Base-by-base conservation (phyloP, 805 yeast species). In the Wickerhamiella brachini region DNA sequence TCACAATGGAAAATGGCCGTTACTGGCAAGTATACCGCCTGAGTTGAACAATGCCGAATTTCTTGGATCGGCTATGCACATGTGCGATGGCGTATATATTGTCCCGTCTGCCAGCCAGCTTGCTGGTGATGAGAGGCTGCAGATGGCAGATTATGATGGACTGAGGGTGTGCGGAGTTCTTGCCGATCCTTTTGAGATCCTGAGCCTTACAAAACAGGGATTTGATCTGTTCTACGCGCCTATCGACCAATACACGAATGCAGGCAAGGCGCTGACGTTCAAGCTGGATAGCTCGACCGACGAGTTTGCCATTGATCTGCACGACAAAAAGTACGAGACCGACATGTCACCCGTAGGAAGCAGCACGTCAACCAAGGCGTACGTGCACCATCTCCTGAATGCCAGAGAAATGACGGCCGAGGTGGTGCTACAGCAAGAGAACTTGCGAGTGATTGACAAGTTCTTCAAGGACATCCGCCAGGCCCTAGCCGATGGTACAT, bases 371-470 rank as follows among this genome's bases (percentile, higher is more conserved):
- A 58, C 65, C 51, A 53, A 66, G 20, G 73, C 73, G 13, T 71
- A 71, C 54, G 51, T 71, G n/a, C 72, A 71, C 45, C 75, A 71
- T 53, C 56, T 71, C 23, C 60, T 71, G 29, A 52, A 64, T 34
- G 73, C 73, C 9, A 57, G 58, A 17, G 75, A 71, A 54, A 71
- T 71, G 74, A 62, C 71, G 22, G 72, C 72, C 1, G 65, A 69
- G 61, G 69, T 70, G 45, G 53, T 69, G 9, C 58, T 71, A 34
- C 73, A 70, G 56, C 60, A 62, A 53, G 73, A 71, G 51, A 71
- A 71, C 52, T 47, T 65, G 24, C 54, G 54, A 20, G 62, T 64
- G 0, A 51, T 60, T n/a, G 54, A 52, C 22, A 13, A 48, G 45
- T 65, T 69, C 45, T 64, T 71, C 50, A 53, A 44, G 5, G 67